Conservation (phyloP, 2,329 filamentous ascomycete genomes). For the Dryadomyces quercivorus region DNA sequence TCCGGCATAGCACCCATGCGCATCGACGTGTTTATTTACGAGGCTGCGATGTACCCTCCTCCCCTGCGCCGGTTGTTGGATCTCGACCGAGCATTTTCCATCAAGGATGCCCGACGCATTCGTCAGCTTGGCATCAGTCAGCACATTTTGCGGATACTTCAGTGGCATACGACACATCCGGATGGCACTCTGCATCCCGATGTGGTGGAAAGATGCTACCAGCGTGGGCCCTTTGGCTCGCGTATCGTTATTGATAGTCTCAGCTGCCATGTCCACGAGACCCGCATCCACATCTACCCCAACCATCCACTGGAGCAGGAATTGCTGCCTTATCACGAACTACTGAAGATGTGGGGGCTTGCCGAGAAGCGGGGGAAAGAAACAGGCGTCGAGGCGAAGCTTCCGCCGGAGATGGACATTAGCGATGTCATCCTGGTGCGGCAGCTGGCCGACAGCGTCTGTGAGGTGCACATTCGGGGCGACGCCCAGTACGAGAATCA, state of each 20-base stretch:
- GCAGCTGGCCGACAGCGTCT: slow-evolving; percentile 48
- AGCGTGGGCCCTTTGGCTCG: slow-evolving; percentile 42
- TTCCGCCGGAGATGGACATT: slow-evolving; percentile 38
- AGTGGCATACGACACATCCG: slow-evolving; percentile 30
- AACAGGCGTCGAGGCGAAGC: not conserved
- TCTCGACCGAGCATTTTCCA: slow-evolving; percentile 41
- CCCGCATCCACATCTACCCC: slow-evolving; percentile 32
- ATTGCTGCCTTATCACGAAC: slow-evolving; percentile 29
- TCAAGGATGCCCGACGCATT: slow-evolving; percentile 35
- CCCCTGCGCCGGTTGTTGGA: slow-evolving; percentile 33
- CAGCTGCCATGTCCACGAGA: slow-evolving; percentile 31
- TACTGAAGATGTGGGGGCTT: slow-evolving; percentile 31
- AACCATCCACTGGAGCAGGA: slow-evolving; percentile 42
- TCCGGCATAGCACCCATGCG: slow-evolving; percentile 33
- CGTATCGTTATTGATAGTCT: slow-evolving; percentile 42
- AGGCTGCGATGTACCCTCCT: slow-evolving; percentile 23
- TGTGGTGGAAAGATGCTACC: slow-evolving; percentile 25
- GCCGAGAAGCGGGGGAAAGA: slow-evolving; percentile 9
- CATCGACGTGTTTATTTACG: slow-evolving; percentile 46
- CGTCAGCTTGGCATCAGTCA: slow-evolving; percentile 36
- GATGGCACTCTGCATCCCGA: slow-evolving; percentile 18
- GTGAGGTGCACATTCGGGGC: slow-evolving; percentile 31
- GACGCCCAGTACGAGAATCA: slow-evolving; percentile 13
- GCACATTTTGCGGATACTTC: slow-evolving; percentile 41
- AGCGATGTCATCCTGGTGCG: slow-evolving; percentile 34